A percentile compares a stretch with the other conserved stretches of the same genome.
Evolutionary conservation across 2,329 filamentous ascomycete species (phyloP).

Genomic region (Phialophora macrospora): DNA sequence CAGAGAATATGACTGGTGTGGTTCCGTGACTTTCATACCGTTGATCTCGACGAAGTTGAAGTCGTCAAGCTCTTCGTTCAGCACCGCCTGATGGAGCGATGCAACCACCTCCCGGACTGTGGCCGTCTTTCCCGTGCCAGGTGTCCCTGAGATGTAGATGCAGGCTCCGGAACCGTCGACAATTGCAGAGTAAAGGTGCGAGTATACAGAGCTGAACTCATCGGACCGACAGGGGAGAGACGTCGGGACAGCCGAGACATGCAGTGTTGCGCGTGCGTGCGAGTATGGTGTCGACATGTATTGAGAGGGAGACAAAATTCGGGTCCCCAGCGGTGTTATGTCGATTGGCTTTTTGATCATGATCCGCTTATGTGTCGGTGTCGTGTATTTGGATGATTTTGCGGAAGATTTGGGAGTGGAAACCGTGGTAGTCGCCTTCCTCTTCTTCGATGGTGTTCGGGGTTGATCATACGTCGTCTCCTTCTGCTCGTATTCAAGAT

Average conservation of each 20-base stretch:
- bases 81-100: slow-evolving; percentile 83
- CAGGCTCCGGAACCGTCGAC: slow-evolving; percentile 91
- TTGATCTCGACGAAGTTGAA: slow-evolving; percentile 99
- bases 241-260: slow-evolving; percentile 89
- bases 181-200: slow-evolving; percentile 91
- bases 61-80: slow-evolving; percentile 89
- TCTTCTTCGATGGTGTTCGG: slow-evolving; percentile 63
- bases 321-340: slow-evolving; percentile 92
- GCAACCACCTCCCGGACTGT: slow-evolving; percentile 94
- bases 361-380: slow-evolving; percentile 70
- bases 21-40: slow-evolving; percentile 99
- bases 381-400: slow-evolving; percentile 59
- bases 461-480: slow-evolving; percentile 47
- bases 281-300: slow-evolving; percentile 86
- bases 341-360: slow-evolving; percentile 86
- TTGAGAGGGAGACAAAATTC: slow-evolving; percentile 72
- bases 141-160: slow-evolving; percentile 99
- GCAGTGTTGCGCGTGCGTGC: slow-evolving; percentile 82
- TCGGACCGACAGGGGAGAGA: slow-evolving; percentile 88
- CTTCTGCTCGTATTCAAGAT: slow-evolving; percentile 37
- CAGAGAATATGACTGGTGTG: slow-evolving; percentile 91
- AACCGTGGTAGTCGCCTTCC: slow-evolving; percentile 52
- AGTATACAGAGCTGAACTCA: slow-evolving; percentile 91
- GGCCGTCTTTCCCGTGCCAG: slow-evolving; percentile 95
- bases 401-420: slow-evolving; percentile 48